Percentiles rank a stretch among this genome's conserved stretches.
Evolutionary conservation across 345 rosid species (phyloP).

Genomic region (Syzygium jambos): DNA sequence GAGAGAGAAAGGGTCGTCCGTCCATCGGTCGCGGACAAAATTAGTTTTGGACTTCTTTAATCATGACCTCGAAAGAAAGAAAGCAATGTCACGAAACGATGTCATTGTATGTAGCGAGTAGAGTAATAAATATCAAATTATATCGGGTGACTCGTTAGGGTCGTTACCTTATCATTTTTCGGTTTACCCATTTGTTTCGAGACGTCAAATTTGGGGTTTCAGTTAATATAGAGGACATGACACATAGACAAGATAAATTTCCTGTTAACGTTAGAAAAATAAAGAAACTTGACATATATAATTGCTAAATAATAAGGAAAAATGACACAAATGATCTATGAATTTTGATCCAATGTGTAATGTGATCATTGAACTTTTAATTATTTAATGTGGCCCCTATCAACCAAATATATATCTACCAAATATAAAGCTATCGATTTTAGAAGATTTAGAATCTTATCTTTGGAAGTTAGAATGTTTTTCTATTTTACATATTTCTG

Average conservation of each 20-base stretch:
- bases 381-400: too few relatives aligned
- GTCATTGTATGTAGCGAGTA: not conserved
- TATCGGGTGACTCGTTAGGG: fast-evolving
- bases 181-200: not conserved
- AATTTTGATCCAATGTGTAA: too few relatives aligned
- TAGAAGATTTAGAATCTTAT: too few relatives aligned
- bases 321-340: too few relatives aligned
- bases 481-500: too few relatives aligned
- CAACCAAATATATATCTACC: too few relatives aligned
- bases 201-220: not conserved
- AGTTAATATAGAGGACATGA: not conserved
- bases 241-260: not conserved
- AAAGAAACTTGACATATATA: not conserved
- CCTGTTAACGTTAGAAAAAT: too few relatives aligned
- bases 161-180: not conserved
- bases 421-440: too few relatives aligned
- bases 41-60: not conserved
- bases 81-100: too few relatives aligned
- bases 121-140: not conserved
- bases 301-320: too few relatives aligned
- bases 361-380: too few relatives aligned
- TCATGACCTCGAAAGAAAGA: not conserved
- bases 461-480: too few relatives aligned
- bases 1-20: not conserved
- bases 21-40: not conserved